phyloP scores from a whole-genome alignment of 2,329 filamentous ascomycete genomes.

The Eutypella sp. region DNA sequence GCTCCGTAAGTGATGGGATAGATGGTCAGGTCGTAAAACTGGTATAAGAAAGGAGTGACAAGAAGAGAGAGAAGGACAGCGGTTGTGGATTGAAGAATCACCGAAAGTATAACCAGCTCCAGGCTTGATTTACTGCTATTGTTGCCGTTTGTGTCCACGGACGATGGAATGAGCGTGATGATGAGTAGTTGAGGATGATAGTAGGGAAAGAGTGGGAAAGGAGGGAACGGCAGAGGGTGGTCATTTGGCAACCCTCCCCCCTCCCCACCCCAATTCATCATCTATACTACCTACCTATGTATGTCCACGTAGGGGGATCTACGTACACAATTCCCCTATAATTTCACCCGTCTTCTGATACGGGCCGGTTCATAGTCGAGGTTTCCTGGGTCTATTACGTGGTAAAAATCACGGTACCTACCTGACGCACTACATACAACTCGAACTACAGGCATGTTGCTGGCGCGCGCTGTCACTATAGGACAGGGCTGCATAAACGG shows the following conservation, averaged over 20 bases:
- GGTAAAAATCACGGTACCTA: too few relatives aligned
- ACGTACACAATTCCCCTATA: not conserved
- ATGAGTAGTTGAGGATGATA: not conserved
- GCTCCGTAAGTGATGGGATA: too few relatives aligned
- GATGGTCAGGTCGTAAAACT: too few relatives aligned
- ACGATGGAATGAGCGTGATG: not conserved
- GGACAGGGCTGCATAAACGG: too few relatives aligned
- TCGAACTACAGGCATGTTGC: too few relatives aligned
- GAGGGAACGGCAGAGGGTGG: not conserved
- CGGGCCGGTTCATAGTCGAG: too few relatives aligned
- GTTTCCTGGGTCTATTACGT: too few relatives aligned
- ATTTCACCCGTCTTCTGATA: too few relatives aligned
- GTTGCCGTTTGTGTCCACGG: not conserved
- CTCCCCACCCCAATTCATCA: too few relatives aligned
- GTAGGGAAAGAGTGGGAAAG: not conserved
- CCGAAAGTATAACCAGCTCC: not conserved
- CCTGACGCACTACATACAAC: too few relatives aligned
- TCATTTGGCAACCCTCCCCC: conserved; percentile 29
- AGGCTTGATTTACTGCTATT: not conserved
- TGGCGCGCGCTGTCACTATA: too few relatives aligned
- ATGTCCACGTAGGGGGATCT: not conserved
- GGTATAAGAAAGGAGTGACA: not conserved
- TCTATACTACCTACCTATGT: too few relatives aligned
- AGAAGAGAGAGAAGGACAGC: not conserved
- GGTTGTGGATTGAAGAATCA: not conserved